Conservation (phyloP, 345 rosid species). For the Balakata baccata region DNA sequence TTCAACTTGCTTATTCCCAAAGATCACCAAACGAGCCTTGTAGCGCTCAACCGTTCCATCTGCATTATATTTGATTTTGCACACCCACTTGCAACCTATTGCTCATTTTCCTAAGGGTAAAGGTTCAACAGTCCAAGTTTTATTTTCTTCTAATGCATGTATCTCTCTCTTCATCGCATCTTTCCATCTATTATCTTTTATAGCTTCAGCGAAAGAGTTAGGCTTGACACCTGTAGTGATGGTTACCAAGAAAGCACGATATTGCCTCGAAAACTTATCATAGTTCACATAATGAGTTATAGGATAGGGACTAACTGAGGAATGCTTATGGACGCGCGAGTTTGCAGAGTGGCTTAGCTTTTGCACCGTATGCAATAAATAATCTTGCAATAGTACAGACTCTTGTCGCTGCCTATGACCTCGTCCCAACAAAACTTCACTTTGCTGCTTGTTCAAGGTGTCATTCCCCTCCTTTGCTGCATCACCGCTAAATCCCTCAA, state of each 20-base stretch:
- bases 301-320: not conserved
- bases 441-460: fast-evolving
- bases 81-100: not conserved
- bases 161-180: not conserved
- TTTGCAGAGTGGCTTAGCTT: not conserved
- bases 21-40: not conserved
- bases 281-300: not conserved
- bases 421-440: not conserved
- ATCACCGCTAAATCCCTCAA: too few relatives aligned
- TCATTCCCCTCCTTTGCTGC: not conserved
- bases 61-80: not conserved
- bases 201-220: not conserved
- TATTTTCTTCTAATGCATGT: not conserved
- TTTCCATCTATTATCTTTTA: not conserved
- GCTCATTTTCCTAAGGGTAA: not conserved
- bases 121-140: not conserved
- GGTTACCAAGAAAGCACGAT: not conserved
- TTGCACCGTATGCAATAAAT: not conserved
- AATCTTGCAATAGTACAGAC: not conserved
- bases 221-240: not conserved
- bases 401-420: not conserved
- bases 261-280: not conserved
- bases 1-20: not conserved
- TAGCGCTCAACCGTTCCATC: not conserved
- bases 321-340: too few relatives aligned